Conservation (phyloP, 2,329 filamentous ascomycete species). For the Aspergillus sp. region DNA sequence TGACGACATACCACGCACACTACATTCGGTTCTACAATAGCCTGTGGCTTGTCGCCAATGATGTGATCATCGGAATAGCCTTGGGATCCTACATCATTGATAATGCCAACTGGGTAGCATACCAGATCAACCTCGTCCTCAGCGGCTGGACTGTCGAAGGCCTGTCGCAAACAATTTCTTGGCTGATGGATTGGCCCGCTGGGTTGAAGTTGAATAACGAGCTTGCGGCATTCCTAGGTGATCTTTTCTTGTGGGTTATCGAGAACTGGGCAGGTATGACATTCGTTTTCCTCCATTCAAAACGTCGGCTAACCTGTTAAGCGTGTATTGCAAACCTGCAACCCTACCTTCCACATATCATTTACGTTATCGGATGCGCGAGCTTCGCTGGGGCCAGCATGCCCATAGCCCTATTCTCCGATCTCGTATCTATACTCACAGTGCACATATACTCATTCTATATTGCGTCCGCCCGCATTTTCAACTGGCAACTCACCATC, state of each 20-base stretch:
- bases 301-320: slow-evolving; percentile 33
- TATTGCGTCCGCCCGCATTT: slow-evolving; percentile 93
- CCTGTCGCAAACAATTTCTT: slow-evolving; percentile 84
- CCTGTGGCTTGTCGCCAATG: slow-evolving; percentile 96
- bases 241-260: slow-evolving; percentile 97
- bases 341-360: slow-evolving; percentile 80
- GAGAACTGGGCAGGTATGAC: slow-evolving; percentile 87
- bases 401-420: slow-evolving; percentile 94
- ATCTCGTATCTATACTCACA: slow-evolving; percentile 87
- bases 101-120: slow-evolving; percentile 82
- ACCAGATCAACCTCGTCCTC: slow-evolving; percentile 75
- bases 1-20: slow-evolving; percentile 92
- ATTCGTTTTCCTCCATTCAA: background rate
- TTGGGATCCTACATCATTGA: slow-evolving; percentile 97
- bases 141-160: slow-evolving; percentile 85
- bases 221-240: slow-evolving; percentile 88
- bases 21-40: slow-evolving; percentile 99
- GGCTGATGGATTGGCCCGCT: slow-evolving; percentile 95
- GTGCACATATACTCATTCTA: slow-evolving; percentile 99
- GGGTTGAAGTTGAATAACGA: slow-evolving; percentile 95
- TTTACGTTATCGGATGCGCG: slow-evolving; percentile 92
- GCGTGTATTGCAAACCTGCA: slow-evolving; percentile 77
- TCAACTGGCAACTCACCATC: slow-evolving; percentile 97
- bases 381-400: slow-evolving; percentile 96
- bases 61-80: slow-evolving; percentile 97